Evolutionary conservation across 2,329 filamentous ascomycete species (phyloP).

Genomic region (Diaporthe ampelina): DNA sequence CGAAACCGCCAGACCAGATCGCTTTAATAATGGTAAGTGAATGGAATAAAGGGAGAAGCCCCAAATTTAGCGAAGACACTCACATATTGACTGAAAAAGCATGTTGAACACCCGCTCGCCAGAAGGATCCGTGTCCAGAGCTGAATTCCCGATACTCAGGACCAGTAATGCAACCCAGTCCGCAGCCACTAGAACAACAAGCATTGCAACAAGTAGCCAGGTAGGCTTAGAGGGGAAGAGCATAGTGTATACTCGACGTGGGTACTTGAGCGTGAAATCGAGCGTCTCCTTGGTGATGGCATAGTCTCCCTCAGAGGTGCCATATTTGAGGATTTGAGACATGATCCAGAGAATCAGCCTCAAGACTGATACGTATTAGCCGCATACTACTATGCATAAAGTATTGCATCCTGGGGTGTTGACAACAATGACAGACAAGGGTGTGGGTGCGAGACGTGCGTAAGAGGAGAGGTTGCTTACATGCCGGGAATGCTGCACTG

Average conservation of each 20-base stretch:
- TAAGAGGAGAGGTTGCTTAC: constrained; percentile 4
- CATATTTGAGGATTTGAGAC: constrained; percentile 44
- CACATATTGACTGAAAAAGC: constrained; percentile 61
- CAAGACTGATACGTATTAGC: constrained; percentile 51
- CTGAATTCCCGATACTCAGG: constrained; percentile 65
- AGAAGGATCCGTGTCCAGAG: constrained; percentile 58
- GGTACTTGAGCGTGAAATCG: constrained; percentile 68
- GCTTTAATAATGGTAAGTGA: constrained; percentile 42
- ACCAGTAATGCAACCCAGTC: constrained; percentile 68
- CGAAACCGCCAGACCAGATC: constrained; percentile 67
- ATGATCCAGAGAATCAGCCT: constrained; percentile 45
- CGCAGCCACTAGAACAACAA: constrained; percentile 62
- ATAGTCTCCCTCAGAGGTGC: constrained; percentile 51
- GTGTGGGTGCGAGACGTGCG: too few relatives aligned
- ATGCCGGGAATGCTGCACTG: constrained; percentile 66
- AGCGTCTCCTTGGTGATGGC: constrained; percentile 54
- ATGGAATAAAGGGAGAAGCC: not conserved
- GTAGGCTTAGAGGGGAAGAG: constrained; percentile 70
- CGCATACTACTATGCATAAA: not conserved
- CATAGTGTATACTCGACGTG: constrained; percentile 71
- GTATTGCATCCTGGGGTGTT: not conserved
- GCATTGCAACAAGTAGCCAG: constrained; percentile 64
- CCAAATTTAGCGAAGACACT: not conserved
- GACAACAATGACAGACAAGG: not conserved
- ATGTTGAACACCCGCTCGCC: constrained; percentile 65